phyloP scores from a whole-genome alignment of 2,329 filamentous ascomycete genomes.

The Neodidymelliopsis sp. region DNA sequence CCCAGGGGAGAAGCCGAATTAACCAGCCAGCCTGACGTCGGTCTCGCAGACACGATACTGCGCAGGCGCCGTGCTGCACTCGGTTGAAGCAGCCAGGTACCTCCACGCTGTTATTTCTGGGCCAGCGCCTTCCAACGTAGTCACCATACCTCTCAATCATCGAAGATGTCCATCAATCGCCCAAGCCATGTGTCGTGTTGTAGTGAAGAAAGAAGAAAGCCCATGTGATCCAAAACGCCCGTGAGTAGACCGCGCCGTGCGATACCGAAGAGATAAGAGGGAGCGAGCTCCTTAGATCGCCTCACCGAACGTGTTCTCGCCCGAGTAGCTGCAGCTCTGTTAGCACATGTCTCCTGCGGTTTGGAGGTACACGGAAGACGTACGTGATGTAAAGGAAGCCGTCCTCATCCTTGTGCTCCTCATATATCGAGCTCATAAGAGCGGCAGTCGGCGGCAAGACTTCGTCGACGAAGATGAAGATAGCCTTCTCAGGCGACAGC shows the following conservation, averaged over 20 bases:
- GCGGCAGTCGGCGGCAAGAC: slow-evolving; percentile 95
- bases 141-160: slow-evolving; percentile 15
- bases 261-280: slow-evolving; percentile 27
- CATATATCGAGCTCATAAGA: slow-evolving; percentile 99
- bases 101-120: neutral
- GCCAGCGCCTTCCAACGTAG: neutral
- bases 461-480: slow-evolving; percentile 99
- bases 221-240: slow-evolving; percentile 41
- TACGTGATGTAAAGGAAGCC: slow-evolving; percentile 98
- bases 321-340: slow-evolving; percentile 73
- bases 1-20: slow-evolving; percentile 21
- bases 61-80: neutral
- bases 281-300: slow-evolving; percentile 42
- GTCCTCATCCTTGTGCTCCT: slow-evolving; percentile 92
- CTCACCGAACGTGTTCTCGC: slow-evolving; percentile 96
- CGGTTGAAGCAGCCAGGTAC: neutral
- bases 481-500: slow-evolving; percentile 98
- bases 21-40: slow-evolving; percentile 8
- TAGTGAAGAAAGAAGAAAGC: slow-evolving; percentile 30
- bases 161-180: slow-evolving; percentile 24
- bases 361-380: slow-evolving; percentile 37
- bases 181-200: slow-evolving; percentile 29
- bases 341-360: slow-evolving; percentile 23
- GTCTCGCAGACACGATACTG: slow-evolving; percentile 6
- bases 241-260: slow-evolving; percentile 34